phyloP scores from a whole-genome alignment of 176 grass and related monocot genomes.

The Oryza longistaminata region DNA sequence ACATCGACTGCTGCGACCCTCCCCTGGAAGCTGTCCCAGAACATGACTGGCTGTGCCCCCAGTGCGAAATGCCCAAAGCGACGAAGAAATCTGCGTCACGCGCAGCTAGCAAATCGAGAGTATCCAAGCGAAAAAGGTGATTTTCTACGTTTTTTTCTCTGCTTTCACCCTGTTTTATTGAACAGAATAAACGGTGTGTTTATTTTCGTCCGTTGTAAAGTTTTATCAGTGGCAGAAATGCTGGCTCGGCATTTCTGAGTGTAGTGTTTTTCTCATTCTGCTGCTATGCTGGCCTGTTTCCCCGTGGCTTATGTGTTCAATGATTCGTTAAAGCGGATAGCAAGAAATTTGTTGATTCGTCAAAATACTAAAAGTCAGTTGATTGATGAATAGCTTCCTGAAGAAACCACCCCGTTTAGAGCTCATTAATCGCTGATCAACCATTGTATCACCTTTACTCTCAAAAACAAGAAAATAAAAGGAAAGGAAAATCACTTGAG shows the following conservation, averaged over 20 bases:
- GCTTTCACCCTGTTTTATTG: constrained; percentile 4
- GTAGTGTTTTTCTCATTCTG: not conserved
- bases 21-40: constrained; percentile 62
- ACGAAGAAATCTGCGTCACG: constrained; percentile 27
- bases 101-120: constrained; percentile 13
- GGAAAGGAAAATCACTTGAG: not conserved
- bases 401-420: not conserved
- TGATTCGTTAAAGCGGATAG: not conserved
- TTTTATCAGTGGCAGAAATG: constrained; percentile 12
- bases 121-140: constrained; percentile 37
- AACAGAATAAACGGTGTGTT: not conserved
- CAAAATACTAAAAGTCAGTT: not conserved
- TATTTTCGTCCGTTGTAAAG: not conserved
- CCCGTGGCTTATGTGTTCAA: not conserved
- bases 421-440: not conserved
- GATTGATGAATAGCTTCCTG: not conserved
- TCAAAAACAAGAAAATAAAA: not conserved
- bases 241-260: constrained; percentile 33
- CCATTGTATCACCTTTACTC: not conserved
- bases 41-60: constrained; percentile 69
- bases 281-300: not conserved
- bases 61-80: constrained; percentile 32
- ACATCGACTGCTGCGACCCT: constrained; percentile 85
- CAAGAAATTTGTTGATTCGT: not conserved
- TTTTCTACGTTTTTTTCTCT: not conserved